Percentiles rank a stretch among this genome's conserved stretches.
Conservation (phyloP, 805 yeast genomes). For the Metschnikowia lochheadii region DNA sequence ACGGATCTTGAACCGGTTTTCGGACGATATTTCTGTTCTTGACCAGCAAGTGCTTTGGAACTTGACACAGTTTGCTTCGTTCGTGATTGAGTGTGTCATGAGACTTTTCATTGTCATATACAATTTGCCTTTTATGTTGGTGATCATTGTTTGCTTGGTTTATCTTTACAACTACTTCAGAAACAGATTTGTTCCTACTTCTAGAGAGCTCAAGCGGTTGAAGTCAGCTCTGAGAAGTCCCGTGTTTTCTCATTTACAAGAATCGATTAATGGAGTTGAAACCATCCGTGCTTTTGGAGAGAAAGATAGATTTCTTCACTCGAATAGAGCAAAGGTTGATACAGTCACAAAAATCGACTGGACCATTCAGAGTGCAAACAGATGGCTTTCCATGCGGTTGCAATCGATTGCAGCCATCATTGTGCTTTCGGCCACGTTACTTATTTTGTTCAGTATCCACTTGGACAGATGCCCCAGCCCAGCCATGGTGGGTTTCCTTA, state of each 20-base stretch:
- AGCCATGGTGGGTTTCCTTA: constrained; percentile 35
- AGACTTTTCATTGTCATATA: constrained; percentile 29
- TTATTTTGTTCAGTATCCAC: constrained; percentile 25
- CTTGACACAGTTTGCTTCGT: constrained; percentile 22
- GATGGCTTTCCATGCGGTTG: constrained; percentile 38
- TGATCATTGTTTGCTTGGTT: constrained; percentile 24
- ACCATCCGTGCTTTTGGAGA: constrained; percentile 33
- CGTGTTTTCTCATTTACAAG: constrained; percentile 34
- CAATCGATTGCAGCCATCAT: constrained; percentile 33
- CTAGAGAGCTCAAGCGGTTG: constrained; percentile 33
- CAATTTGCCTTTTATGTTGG: constrained; percentile 31
- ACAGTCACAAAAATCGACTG: constrained; percentile 21
- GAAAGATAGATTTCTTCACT: constrained; percentile 25
- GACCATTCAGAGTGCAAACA: constrained; percentile 22
- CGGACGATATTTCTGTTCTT: constrained; percentile 33
- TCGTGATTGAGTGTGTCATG: constrained; percentile 22
- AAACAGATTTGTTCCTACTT: constrained; percentile 30
- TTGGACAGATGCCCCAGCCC: constrained; percentile 25
- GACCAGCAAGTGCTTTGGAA: constrained; percentile 34
- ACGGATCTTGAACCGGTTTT: constrained; percentile 35
- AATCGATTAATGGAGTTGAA: constrained; percentile 34
- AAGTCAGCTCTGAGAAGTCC: constrained; percentile 31
- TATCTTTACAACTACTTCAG: constrained; percentile 30
- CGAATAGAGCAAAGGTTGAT: constrained; percentile 24
- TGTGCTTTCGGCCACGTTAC: constrained; percentile 26